Conservation (phyloP, 495 filamentous ascomycete genomes). For the Arthonia radiata region DNA sequence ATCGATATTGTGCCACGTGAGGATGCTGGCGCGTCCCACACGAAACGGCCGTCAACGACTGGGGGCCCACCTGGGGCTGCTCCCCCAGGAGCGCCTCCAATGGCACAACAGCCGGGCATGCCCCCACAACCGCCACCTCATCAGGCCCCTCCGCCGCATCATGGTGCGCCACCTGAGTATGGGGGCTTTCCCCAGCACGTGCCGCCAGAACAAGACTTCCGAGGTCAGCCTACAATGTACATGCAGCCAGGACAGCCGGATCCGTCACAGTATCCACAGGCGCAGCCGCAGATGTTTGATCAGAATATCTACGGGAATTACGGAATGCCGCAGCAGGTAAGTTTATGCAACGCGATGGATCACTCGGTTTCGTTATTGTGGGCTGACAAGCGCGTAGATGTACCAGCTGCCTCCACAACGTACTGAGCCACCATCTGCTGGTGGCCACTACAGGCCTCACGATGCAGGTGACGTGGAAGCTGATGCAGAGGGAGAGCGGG, state of each 20-base stretch:
- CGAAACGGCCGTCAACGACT: conserved; percentile 36
- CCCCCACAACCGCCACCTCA: conserved; percentile 33
- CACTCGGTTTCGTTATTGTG: conserved; percentile 4
- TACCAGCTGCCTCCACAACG: conserved; percentile 28
- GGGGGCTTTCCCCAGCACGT: conserved; percentile 9
- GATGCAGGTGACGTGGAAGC: conserved; percentile 27
- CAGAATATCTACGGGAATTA: conserved; percentile 66
- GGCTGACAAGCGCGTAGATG: conserved; percentile 19
- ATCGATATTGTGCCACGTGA: conserved; percentile 97
- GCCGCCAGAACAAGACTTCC: conserved; percentile 36
- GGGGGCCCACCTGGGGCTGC: conserved; percentile 27
- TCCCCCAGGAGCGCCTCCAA: conserved; percentile 14
- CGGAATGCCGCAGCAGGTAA: conserved; percentile 64
- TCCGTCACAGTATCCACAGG: conserved; percentile 41
- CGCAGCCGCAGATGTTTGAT: conserved; percentile 52
- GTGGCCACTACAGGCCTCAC: conserved; percentile 17
- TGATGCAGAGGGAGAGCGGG: conserved; percentile 33
- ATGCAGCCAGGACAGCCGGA: conserved; percentile 46
- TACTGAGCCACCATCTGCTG: conserved; percentile 15
- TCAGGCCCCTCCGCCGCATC: conserved; percentile 48
- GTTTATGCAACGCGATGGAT: conserved; percentile 9
- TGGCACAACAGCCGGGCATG: conserved; percentile 23
- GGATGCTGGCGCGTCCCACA: conserved; percentile 52
- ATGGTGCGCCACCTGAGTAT: no score
- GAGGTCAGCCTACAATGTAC: conserved; percentile 54